Evolutionary conservation across 2,329 filamentous ascomycete species (phyloP), one percentile per base, ranked within the genome.

Genomic region (Fusarium paranaense): DNA sequence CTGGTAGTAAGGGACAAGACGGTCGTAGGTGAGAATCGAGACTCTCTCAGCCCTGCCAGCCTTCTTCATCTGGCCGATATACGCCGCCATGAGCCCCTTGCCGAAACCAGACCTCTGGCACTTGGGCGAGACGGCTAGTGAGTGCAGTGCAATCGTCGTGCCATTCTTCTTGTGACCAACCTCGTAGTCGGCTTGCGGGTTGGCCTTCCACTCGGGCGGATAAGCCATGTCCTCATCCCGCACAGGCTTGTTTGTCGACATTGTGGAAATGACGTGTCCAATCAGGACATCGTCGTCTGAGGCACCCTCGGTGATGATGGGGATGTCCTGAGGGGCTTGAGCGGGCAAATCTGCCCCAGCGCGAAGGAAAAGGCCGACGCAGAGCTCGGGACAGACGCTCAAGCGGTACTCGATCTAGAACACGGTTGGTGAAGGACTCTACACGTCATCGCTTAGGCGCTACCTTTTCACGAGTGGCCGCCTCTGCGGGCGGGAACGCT

Each of bases 1-100:
- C 25, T 81, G 50, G n/a, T 81, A 81, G 40, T 79, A 81, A 9
- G 79, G 69, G 0, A 81, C 76, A 2, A 81, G 76, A 2, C 71
- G 72, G 20, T 80, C 79, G 18, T 81, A 81, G 0, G 80, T 81
- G 38, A 81, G 35, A 45, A 81, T 80, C 2, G 80, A 75, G 16
- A 81, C 73, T 3, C 80, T 76, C 13, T 80, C 78, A 2, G 66
- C 78, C 4, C 61, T 33, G 0, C 62, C 60, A 6, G 56, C 62
- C 16, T 63, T n/a, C 20, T 52, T 75, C 69, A 81, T 78, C 4
- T 69, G 42, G 2, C 72, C 58, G 9, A 76, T 68, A 8, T 81
- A 81, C 1, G 65, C 45, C 6, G 57, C 66, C 70, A 79, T 76
- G 2, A 81, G 62, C 7, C 68, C 69, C 50, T 76, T 80, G n/a